Evolutionary conservation across 208 protist species (phyloP).

Genomic region (Trypanosoma melophagium): DNA sequence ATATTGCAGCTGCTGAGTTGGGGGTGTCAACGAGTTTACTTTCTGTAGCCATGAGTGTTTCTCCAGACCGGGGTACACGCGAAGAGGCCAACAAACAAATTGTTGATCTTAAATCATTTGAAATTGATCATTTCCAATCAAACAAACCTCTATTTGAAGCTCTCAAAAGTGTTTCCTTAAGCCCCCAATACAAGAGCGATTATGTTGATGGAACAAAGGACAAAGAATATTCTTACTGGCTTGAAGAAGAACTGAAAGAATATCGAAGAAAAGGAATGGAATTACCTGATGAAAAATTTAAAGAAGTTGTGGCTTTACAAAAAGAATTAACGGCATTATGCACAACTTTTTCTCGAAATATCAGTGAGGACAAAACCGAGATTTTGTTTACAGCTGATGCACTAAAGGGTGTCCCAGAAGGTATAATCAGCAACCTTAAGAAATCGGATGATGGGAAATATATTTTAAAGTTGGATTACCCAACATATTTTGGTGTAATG

Average conservation of each 20-base stretch:
- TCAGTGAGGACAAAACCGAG: conserved; percentile 74
- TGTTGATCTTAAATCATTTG: conserved; percentile 65
- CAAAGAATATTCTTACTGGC: conserved; percentile 70
- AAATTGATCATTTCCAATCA: conserved; percentile 67
- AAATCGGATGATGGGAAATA: conserved; percentile 39
- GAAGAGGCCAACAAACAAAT: conserved; percentile 62
- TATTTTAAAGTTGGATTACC: conserved; percentile 83
- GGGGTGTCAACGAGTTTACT: conserved; percentile 62
- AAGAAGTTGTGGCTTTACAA: conserved; percentile 60
- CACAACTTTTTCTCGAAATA: conserved; percentile 77
- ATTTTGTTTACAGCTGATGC: conserved; percentile 49
- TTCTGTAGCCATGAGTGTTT: conserved; percentile 40
- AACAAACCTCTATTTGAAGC: conserved; percentile 67
- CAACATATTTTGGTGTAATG: conserved; percentile 86
- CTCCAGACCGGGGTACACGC: conserved; percentile 49
- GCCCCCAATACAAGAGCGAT: conserved; percentile 35
- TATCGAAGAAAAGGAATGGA: conserved; percentile 73
- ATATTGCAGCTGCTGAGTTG: conserved; percentile 59
- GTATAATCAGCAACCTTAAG: conserved; percentile 40
- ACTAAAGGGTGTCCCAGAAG: conserved; percentile 67
- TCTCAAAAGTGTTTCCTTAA: conserved; percentile 42
- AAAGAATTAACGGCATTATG: conserved; percentile 63
- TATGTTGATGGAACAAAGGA: conserved; percentile 37
- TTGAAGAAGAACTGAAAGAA: conserved; percentile 60
- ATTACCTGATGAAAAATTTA: conserved; percentile 58